A percentile compares a stretch with the other conserved stretches of the same genome.
Evolutionary conservation across 2,329 filamentous ascomycete genomes (phyloP).

Genomic region (Camillea tinctor): DNA sequence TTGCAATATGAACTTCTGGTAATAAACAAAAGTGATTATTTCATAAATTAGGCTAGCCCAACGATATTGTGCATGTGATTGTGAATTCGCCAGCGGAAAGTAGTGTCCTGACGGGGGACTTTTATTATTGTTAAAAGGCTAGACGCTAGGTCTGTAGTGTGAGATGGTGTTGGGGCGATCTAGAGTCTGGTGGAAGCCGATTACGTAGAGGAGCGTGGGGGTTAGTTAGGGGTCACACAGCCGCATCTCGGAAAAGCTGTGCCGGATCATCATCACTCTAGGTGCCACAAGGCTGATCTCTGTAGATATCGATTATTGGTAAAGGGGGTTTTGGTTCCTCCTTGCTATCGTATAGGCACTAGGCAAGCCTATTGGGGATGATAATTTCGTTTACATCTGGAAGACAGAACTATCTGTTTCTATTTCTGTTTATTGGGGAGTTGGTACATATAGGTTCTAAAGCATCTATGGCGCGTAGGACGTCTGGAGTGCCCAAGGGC

Average conservation of each 20-base stretch:
- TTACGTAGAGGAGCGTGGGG: not conserved
- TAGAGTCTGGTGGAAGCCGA: not conserved
- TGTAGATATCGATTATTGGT: not conserved
- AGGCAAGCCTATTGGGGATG: no score
- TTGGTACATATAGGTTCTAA: no score
- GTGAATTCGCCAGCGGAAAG: not conserved
- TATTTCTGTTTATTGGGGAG: no score
- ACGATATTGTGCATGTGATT: not conserved
- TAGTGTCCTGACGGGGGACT: no score
- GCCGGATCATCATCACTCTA: not conserved
- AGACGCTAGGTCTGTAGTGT: not conserved
- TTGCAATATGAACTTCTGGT: conserved; percentile 33
- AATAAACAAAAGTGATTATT: conserved; percentile 31
- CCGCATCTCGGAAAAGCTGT: not conserved
- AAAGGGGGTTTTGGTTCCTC: not conserved
- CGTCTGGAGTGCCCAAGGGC: no score
- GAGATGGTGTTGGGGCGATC: not conserved
- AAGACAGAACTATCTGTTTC: no score
- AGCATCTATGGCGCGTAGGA: no score
- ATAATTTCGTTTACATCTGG: no score
- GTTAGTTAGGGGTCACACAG: not conserved
- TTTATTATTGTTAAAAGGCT: not conserved
- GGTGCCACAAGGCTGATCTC: not conserved
- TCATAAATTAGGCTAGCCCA: not conserved
- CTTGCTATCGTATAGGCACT: no score